Evolutionary conservation across 164 flowering plant species (phyloP), one percentile per base, ranked within the genome.

Genomic region (Umbilicus rupestris): DNA sequence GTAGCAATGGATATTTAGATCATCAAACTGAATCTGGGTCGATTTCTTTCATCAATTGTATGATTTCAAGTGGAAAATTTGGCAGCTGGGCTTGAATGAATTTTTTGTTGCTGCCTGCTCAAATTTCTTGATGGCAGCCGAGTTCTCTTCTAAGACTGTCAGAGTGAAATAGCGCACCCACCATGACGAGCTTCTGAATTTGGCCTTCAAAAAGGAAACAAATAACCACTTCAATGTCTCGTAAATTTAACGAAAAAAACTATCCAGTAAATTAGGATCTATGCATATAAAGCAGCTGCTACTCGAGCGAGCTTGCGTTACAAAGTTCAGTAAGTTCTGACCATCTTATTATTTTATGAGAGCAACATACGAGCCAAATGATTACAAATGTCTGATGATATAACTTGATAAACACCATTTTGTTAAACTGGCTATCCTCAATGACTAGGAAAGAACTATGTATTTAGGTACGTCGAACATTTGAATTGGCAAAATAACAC

Each of bases 101-200:
- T 37, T 77, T 83, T 82, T 82, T 63, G 73, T 41, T 29, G 88
- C 83, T 66, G 90, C 89, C 80, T 80, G 84, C 75, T 89, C 90
- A 66, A 89, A 92, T 75, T 87, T 89, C 83, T 89, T 89, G n/a
- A 62, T 42, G 33, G 81, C 90, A 67, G 71, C 76, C 69, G 86
- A 89, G 63, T 89, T 92, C 73, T 85, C 92, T 70, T 84, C 92
- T 67, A 89, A 72, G 74, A 86, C 82, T 11, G 78, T 85, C 71
- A 86, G 90, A 55, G 80, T 79, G 68, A 89, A 91, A 74, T 76
- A 89, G 22, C 87, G 82, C 45, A 79, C 77, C 97, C 97, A 92
- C 97, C 94, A 92, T 17, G 96, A 80, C 15, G 89, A 69, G 73
- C 88, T 89, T 69, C 97, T 75, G 85, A 82, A 78, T 79, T 92